Evolutionary conservation across 73 alveolate species (phyloP).

Genomic region (Stentor roeselii): DNA sequence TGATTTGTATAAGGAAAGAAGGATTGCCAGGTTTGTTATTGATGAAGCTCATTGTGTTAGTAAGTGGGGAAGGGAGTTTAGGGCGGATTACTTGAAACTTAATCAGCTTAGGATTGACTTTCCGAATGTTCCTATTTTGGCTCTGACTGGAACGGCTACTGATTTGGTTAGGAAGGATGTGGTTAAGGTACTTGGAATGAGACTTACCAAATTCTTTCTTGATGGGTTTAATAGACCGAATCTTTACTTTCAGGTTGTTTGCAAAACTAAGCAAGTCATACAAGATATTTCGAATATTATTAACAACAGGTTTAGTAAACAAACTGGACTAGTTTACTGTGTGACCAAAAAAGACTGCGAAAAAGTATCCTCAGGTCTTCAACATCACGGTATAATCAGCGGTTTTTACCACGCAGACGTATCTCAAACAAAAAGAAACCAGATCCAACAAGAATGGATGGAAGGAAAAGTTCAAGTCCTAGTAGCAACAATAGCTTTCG

Average conservation of each 20-base stretch:
- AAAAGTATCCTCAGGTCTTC: conserved; percentile 70
- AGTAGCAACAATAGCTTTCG: conserved; percentile 99
- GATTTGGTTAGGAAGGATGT: conserved; percentile 91
- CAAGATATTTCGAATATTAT: conserved; percentile 65
- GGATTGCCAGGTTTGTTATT: conserved; percentile 83
- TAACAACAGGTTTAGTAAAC: conserved; percentile 31
- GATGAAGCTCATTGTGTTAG: conserved; percentile 99
- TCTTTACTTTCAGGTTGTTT: conserved; percentile 81
- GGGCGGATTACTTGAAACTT: conserved; percentile 92
- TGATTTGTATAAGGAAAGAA: conserved; percentile 36
- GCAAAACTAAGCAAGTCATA: conserved; percentile 59
- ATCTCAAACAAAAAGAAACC: conserved; percentile 60
- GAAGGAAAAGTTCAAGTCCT: conserved; percentile 90
- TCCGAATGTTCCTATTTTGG: conserved; percentile 94
- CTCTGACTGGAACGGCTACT: conserved; percentile 99
- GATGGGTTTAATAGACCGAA: conserved; percentile 90
- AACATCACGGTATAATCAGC: no score
- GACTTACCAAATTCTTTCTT: conserved; percentile 77
- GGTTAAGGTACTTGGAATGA: conserved; percentile 72
- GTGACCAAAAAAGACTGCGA: conserved; percentile 90
- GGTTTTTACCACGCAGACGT: conserved; percentile 95
- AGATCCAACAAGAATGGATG: conserved; percentile 88
- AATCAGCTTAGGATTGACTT: conserved; percentile 63
- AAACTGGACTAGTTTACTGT: conserved; percentile 94
- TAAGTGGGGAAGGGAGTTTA: conserved; percentile 99